Percentiles rank a stretch among this genome's conserved stretches.
Evolutionary conservation across 768 basidiomycete genomes (phyloP).

Genomic region (Suillus decipiens): DNA sequence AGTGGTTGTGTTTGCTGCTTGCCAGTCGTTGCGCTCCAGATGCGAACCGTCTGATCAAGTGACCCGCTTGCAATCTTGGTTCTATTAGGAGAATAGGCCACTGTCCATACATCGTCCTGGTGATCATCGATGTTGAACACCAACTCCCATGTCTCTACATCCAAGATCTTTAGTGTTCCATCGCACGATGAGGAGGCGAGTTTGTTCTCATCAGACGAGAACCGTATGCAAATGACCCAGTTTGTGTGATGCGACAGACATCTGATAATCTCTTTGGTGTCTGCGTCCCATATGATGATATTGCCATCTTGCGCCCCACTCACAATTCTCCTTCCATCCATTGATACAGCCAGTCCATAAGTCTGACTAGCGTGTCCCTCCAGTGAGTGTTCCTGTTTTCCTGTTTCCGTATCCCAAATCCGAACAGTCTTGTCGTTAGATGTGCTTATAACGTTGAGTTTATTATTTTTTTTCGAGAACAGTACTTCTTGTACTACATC

Average conservation of each 20-base stretch:
- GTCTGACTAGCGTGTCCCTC: neutral
- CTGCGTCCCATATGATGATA: neutral
- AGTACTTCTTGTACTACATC: fast-evolving
- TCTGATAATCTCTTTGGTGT: neutral
- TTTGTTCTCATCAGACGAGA: neutral
- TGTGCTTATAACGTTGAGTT: neutral
- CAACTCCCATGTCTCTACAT: neutral
- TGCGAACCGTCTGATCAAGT: neutral
- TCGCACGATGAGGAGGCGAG: too few relatives aligned
- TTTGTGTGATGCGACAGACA: too few relatives aligned
- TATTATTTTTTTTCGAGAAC: neutral
- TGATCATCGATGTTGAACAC: neutral
- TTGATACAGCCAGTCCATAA: neutral
- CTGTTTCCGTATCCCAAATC: neutral
- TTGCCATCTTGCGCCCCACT: neutral
- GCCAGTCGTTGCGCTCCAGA: neutral
- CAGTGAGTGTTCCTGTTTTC: neutral
- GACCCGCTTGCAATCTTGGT: neutral
- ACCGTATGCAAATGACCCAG: neutral
- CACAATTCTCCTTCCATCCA: neutral
- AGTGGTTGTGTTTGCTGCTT: neutral
- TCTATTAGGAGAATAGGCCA: neutral
- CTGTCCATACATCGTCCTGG: neutral
- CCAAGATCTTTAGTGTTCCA: too few relatives aligned
- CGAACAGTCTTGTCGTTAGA: neutral